phyloP scores from a whole-genome alignment of 2,329 filamentous ascomycete genomes.

The Fusarium phyllophilum region DNA sequence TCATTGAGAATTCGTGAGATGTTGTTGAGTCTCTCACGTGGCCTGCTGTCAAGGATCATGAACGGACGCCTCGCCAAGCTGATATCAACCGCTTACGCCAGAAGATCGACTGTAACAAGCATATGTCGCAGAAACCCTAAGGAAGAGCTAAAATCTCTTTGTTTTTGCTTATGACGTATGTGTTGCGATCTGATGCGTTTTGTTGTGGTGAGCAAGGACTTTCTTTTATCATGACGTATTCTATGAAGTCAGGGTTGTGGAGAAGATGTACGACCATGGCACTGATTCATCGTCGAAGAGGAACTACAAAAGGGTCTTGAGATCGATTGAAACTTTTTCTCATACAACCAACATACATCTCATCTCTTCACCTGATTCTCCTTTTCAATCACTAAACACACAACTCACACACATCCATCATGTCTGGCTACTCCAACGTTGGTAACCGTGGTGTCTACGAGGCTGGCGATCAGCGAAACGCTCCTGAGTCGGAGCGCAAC shows the following conservation, averaged over 20 bases:
- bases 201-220: conserved; percentile 19
- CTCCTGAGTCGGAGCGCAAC: conserved; percentile 61
- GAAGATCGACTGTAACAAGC: conserved; percentile 13
- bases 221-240: conserved; percentile 43
- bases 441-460: conserved; percentile 76
- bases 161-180: conserved; percentile 34
- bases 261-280: conserved; percentile 24
- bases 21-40: neutral
- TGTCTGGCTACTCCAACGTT: conserved; percentile 68
- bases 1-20: neutral
- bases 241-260: conserved; percentile 45
- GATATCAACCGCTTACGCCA: neutral
- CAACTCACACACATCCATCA: conserved; percentile 31
- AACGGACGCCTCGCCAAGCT: conserved; percentile 2
- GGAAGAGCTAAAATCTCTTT: conserved; percentile 16
- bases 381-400: neutral
- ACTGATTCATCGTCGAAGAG: conserved; percentile 27
- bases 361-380: neutral
- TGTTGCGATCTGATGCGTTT: conserved; percentile 19
- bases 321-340: neutral
- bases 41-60: neutral
- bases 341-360: neutral
- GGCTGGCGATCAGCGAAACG: conserved; percentile 78
- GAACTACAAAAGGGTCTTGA: conserved; percentile 35
- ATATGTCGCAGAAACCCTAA: conserved; percentile 12